Evolutionary conservation across 1,284 basidiomycete genomes (phyloP), one percentile per base, ranked within the genome.

Genomic region (Apiotrichum sp.): DNA sequence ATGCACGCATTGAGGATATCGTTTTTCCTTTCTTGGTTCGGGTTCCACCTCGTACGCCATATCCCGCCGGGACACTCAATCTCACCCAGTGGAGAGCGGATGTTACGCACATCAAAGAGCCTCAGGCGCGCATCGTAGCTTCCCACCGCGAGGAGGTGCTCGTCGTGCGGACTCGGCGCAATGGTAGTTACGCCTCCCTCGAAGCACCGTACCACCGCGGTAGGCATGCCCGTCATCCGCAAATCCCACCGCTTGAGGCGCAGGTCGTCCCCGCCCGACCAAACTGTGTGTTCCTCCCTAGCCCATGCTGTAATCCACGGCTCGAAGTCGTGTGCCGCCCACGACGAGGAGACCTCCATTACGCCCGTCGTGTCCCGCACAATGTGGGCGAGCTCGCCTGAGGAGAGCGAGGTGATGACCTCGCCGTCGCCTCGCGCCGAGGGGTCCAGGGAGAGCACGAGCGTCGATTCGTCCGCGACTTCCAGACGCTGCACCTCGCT

Each of bases 21-120:
- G 31, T 80, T 68, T 58, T 79, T 80, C 40, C 86, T 81, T 3
- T 67, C 60, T 1, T 80, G 61, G 1, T 79, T 81, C 1, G 93
- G 91, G 72, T 98, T 92, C 91, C 93, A 98, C 72, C 96, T 95
- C 49, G 92, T 84, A 14, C 96, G 82, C 96, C 96, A 99, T 10
- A 86, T 87, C 2, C 96, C 96, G 2, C 96, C 96, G 1, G 90
- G 91, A 1, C 92, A 84, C 51, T 86, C 81, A 14, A 82, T 81
- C 42, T 82, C 78, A 0, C 76, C 72, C 3, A 98, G 59, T 0
- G 90, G 84, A 0, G 70, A 69, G 1, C 78, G 69, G 1, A 84
- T 82, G 53, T 85, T 86, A 6, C 96, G 85, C 0, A 80, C 80
- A 72, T 98, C 96, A 68, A 93, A 97, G 0, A 98, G 72, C 1